Base-by-base conservation (phyloP, 163 green algal genomes). In the Chlorella variabilis region DNA sequence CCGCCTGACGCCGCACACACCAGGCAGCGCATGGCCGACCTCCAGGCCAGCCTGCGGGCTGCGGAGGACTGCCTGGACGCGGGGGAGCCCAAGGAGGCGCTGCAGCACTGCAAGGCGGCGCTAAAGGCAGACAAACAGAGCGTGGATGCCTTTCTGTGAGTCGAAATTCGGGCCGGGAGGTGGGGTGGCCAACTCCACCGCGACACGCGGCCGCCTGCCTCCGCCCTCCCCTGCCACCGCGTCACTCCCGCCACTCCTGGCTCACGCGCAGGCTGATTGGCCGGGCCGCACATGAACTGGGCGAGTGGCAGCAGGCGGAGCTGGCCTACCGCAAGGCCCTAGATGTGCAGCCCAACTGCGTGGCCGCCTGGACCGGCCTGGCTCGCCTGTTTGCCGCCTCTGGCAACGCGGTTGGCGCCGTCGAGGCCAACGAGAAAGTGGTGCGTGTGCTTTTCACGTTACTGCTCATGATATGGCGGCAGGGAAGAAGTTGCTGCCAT, bases 291-390 rank as follows among this genome's bases (percentile, higher is more conserved):
- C 93, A 90, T 49, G 41, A 84, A 20, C 83, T 95, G 29, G 71
- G 78, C 2, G 88, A 95, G 51, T 83, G 75, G 29, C 56, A 82
- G 1, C 86, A 93, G 83, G 88, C 66, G 3, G 61, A 77, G 13
- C 27, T 82, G 36, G 71, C 78, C 1, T 86, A 83, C 66, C 66
- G 63, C 11, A 54, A 41, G 23, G 90, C 90, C 1, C 63, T 87
- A 8, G 83, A 91, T 11, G 8, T 91, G 27, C 84, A 92, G 58
- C 77, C 87, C 5, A 68, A 61, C n/a, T 75, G 74, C 31, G 51
- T 85, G 9, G 61, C 88, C n/a, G 93, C 92, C 1, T 96, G 92
- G 93, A 85, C 94, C 59, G 93, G 92, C 6, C 82, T 95, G 45
- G 90, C 92, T 9, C 88, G 92, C 82, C 82, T 96, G 23, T 80